Conservation (phyloP, 169 alveolate species). For the Eimeria maxima region DNA sequence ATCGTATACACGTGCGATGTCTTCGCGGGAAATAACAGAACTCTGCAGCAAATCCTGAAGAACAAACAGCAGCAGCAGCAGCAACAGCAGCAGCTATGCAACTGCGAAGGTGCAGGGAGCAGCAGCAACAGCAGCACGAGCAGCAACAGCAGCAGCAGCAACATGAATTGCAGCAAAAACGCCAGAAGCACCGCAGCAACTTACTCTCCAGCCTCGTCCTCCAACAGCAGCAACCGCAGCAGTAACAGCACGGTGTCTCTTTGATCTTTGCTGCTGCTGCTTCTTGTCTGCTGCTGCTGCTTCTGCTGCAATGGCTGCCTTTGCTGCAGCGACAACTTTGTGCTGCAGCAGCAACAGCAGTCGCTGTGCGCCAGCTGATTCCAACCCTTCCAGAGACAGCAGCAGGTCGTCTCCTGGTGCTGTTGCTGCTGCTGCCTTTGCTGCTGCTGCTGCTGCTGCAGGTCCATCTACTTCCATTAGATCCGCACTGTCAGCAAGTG, state of each 20-base stretch:
- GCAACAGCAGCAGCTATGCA: not conserved
- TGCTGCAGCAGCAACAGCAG: constrained; percentile 71
- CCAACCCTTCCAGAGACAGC: constrained; percentile 26
- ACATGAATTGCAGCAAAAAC: not conserved
- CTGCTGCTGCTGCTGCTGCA: constrained; percentile 17
- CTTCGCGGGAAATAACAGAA: constrained; percentile 39
- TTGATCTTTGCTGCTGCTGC: constrained; percentile 27
- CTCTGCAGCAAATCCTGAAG: constrained; percentile 31
- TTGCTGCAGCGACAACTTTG: constrained; percentile 27
- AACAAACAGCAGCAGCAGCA: not conserved
- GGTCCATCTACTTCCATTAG: not conserved
- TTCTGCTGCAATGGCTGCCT: constrained; percentile 52
- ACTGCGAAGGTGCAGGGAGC: not conserved
- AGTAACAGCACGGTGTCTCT: constrained; percentile 42
- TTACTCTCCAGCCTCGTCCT: constrained; percentile 49
- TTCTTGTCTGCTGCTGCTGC: constrained; percentile 26
- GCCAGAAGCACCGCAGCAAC: too few species aligned
- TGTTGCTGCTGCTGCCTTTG: constrained; percentile 24
- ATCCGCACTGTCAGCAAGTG: not conserved
- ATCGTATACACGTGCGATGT: not conserved
- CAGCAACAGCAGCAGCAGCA: constrained; percentile 18
- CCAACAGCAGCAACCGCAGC: not conserved
- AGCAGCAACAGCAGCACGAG: constrained; percentile 23
- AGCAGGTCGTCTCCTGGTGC: not conserved
- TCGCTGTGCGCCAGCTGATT: constrained; percentile 31